Evolutionary conservation across 192 early-diverging fungal genomes (phyloP), one percentile per base, ranked within the genome.

Genomic region (Coemansia sp.): DNA sequence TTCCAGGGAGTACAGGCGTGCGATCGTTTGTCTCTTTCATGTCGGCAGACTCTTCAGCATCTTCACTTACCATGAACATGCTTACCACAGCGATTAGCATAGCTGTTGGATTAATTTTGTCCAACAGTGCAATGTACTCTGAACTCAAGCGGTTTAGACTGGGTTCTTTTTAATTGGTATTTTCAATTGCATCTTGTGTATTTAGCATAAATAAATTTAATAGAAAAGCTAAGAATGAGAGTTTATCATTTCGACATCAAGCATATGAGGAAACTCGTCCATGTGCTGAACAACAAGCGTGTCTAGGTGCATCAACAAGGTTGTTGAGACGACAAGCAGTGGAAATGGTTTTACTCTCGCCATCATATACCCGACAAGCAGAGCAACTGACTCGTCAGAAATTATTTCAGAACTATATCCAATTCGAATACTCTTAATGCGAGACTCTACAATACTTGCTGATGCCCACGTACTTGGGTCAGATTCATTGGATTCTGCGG

Each of bases 1-100:
- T 92, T 0, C 93, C 92, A 7, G 92, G 92, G 38, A 85, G 83
- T 64, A 69, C 91, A 15, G 89, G 90, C 53, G 88, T 92, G 1
- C 58, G 74, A 40, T 65, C 62, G 17, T 83, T 76, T 20, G 65
- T 91, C 17, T 85, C 84, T 0, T 78, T 88, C 31, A 70, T 90
- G 31, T 81, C 79, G 15, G 60, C 79, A 5, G 82, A 84, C 23
- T 72, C 64, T 9, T 72, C 70, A 14, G 70, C 70, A 11, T 72
- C 70, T 5, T 62, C 70, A n/a, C 70, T 72, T 31, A 66, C 70
- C 5, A 72, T 72, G 70, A 52, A 44, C 17, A 72, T 72, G 70
- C 59, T 72, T 19, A 65, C 70, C 6, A 56, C 70, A 4, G 25
- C 70, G 4, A 72, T 72, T 10, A 66, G 70, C 59, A 72, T 72